Evolutionary conservation across 805 yeast genomes (phyloP).

Genomic region (Hanseniaspora clermontiae): DNA sequence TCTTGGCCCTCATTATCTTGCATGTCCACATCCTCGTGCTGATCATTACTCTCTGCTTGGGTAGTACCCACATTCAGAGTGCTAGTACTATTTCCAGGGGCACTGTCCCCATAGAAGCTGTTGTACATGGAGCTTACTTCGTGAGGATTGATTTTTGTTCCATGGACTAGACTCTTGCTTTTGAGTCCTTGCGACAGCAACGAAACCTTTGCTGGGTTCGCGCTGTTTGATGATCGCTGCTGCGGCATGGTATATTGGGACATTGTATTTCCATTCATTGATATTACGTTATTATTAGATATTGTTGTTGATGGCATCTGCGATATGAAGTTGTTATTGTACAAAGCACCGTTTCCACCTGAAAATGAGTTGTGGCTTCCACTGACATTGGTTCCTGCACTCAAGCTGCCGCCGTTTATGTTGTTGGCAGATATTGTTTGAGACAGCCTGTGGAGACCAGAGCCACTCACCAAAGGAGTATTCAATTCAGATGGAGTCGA

Average conservation of each 20-base stretch:
- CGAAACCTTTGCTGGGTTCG: conserved; percentile 21
- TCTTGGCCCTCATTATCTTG: conserved; percentile 5
- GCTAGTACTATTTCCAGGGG: neutral
- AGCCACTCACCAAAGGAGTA: conserved; percentile 15
- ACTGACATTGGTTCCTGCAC: neutral
- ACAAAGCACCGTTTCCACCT: conserved; percentile 10
- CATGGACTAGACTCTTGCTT: neutral
- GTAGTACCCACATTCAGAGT: neutral
- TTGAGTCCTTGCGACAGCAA: conserved; percentile 24
- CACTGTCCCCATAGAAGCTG: conserved; percentile 7
- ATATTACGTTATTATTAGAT: conserved; percentile 8
- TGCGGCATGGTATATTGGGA: neutral
- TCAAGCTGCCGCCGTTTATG: conserved; percentile 7
- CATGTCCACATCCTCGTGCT: neutral
- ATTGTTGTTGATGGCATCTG: conserved; percentile 13
- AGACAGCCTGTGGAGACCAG: conserved; percentile 15
- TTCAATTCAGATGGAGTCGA: conserved; percentile 14
- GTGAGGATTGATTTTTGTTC: conserved; percentile 7
- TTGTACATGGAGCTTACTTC: conserved; percentile 14
- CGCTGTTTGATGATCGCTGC: neutral
- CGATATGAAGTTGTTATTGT: conserved; percentile 15
- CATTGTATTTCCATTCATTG: conserved; percentile 10
- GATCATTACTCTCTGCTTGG: neutral
- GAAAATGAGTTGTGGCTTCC: neutral
- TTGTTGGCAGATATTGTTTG: conserved; percentile 16